These are phyloP conservation scores for Mycena latifolia DNA, from an alignment of 768 basidiomycete species.

Conservation along the genomic window DNA sequence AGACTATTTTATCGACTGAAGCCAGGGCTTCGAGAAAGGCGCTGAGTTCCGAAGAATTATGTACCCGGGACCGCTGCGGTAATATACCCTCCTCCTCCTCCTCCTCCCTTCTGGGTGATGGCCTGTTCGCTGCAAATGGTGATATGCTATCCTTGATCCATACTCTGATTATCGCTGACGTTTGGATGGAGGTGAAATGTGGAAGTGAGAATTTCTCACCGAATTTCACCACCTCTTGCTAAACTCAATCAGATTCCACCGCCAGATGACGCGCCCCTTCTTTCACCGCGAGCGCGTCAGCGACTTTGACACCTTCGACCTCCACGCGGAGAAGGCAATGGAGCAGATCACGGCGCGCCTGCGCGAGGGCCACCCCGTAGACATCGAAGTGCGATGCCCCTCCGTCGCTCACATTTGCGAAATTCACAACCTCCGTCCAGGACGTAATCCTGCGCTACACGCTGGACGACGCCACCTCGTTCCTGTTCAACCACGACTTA, in stretches of 20 bases:
- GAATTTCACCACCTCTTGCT: too few relatives aligned
- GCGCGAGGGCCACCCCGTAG: conserved; percentile 59
- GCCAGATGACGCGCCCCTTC: conserved; percentile 39
- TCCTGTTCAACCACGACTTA: conserved; percentile 65
- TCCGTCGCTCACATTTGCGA: too few relatives aligned
- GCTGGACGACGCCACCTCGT: conserved; percentile 69
- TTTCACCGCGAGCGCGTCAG: conserved; percentile 38
- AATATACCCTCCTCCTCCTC: too few relatives aligned
- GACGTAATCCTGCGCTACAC: conserved; percentile 70
- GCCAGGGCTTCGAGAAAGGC: conserved; percentile 63
- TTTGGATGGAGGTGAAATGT: conserved; percentile 61
- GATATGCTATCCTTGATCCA: background rate
- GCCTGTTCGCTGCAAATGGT: conserved; percentile 75
- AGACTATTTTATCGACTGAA: conserved; percentile 60
- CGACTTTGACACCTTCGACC: conserved; percentile 41
- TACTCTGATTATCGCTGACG: too few relatives aligned
- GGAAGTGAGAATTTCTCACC: conserved; percentile 64
- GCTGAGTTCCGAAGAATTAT: conserved; percentile 16
- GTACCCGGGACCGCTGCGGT: too few relatives aligned
- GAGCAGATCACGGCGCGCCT: conserved; percentile 29
- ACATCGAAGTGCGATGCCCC: conserved; percentile 63
- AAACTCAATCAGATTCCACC: conserved; percentile 28
- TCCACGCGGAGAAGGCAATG: conserved; percentile 33
- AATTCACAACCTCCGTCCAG: too few relatives aligned
- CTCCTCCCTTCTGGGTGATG: conserved; percentile 67